Evolutionary conservation across 2,329 filamentous ascomycete species (phyloP).

Genomic region (Ilyonectria mors-panacis): DNA sequence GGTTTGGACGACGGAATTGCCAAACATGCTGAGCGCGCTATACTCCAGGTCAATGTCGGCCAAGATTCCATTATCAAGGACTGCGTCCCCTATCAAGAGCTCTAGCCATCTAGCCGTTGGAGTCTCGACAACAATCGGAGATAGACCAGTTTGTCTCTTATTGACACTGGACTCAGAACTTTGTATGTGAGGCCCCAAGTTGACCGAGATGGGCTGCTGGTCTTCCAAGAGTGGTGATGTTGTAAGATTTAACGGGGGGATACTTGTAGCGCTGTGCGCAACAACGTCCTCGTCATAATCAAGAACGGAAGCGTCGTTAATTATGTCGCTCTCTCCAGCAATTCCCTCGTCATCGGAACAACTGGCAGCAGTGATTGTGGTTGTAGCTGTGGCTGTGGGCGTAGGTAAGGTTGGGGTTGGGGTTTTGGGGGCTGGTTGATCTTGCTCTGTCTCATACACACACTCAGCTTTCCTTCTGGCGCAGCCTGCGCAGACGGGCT

Average conservation of each 20-base stretch:
- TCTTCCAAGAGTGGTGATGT: background rate
- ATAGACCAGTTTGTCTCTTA: background rate
- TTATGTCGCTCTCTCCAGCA: background rate
- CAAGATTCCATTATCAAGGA: constrained; percentile 1
- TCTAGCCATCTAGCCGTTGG: constrained; percentile 37
- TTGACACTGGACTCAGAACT: background rate
- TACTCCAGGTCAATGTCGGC: background rate
- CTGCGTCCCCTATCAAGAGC: constrained; percentile 34
- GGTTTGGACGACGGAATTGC: constrained; percentile 13
- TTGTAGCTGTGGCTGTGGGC: background rate
- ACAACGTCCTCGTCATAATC: background rate
- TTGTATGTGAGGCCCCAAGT: background rate
- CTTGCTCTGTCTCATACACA: background rate
- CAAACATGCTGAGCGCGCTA: constrained; percentile 5
- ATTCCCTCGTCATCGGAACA: background rate
- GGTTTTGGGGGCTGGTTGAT: background rate
- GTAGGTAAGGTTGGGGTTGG: background rate
- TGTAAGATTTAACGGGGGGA: background rate
- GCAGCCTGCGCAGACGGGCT: constrained; percentile 30
- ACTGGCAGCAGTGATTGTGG: no score
- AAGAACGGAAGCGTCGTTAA: background rate
- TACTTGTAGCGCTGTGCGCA: background rate
- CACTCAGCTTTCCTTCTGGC: constrained; percentile 23
- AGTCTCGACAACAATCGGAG: background rate
- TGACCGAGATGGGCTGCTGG: background rate